Evolutionary conservation across 345 rosid genomes (phyloP).

Genomic region (Eucalyptus camaldulensis): DNA sequence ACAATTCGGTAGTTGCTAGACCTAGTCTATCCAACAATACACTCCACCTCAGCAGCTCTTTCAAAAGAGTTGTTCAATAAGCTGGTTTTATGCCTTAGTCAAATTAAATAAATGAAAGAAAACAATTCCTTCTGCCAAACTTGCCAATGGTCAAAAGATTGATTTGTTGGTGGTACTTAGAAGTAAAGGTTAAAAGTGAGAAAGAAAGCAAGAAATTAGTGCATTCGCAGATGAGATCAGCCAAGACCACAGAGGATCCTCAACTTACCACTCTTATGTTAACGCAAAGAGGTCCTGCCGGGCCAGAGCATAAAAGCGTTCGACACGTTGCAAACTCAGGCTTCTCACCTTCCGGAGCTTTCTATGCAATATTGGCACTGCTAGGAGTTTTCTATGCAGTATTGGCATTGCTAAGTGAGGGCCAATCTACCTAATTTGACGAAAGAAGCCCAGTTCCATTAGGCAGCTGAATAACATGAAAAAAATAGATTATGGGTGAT

Average conservation of each 20-base stretch:
- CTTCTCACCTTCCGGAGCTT: conserved; percentile 34
- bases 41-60: neutral
- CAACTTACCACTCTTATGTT: conserved; percentile 70
- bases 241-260: neutral
- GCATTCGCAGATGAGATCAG: neutral
- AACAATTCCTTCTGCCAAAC: neutral
- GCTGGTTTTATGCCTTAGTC: neutral
- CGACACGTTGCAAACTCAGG: conserved; percentile 52
- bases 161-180: neutral
- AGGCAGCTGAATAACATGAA: neutral
- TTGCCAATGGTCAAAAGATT: neutral
- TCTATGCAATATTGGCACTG: conserved; percentile 13
- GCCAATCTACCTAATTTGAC: neutral
- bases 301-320: conserved; percentile 56
- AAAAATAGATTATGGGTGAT: neutral
- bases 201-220: neutral
- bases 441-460: neutral
- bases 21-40: neutral
- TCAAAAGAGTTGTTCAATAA: neutral
- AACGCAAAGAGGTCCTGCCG: conserved; percentile 65
- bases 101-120: neutral
- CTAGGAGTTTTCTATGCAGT: conserved; percentile 25
- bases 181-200: neutral
- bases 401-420: neutral
- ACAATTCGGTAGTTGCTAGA: neutral